These are phyloP conservation scores for Pythium volutum DNA, from an alignment of 352 stramenopile genomes.

Conservation along the genomic window DNA sequence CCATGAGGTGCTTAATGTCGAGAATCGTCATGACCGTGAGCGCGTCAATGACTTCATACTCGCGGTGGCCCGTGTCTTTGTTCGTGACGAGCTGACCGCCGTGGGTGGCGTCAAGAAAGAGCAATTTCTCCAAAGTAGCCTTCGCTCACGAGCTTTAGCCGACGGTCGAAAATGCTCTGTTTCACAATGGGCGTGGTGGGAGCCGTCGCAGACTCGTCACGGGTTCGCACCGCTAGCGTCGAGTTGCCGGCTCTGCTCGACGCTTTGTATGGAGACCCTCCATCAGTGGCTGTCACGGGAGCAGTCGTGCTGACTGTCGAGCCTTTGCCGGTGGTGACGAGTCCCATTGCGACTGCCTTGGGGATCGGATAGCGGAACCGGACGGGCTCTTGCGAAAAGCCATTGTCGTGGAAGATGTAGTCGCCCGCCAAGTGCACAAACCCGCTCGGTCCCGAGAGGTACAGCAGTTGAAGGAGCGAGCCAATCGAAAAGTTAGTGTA, in stretches of 20 bases:
- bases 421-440: constrained; percentile 43
- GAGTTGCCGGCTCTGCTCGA: not conserved
- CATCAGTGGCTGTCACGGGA: not conserved
- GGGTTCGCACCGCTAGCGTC: not conserved
- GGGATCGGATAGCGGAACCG: constrained; percentile 35
- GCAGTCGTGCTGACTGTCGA: not conserved
- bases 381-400: constrained; percentile 32
- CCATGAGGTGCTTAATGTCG: constrained; percentile 54
- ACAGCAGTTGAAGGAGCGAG: constrained; percentile 43
- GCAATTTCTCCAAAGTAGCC: constrained; percentile 31
- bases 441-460: constrained; percentile 48
- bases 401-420: constrained; percentile 45
- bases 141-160: constrained; percentile 33
- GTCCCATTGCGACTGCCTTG: constrained; percentile 36
- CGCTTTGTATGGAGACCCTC: no score
- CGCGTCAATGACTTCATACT: constrained; percentile 44
- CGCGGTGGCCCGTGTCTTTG: constrained; percentile 24
- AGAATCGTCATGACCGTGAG: constrained; percentile 47
- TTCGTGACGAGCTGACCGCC: constrained; percentile 34
- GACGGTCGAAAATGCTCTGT: constrained; percentile 43
- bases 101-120: constrained; percentile 39
- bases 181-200: constrained; percentile 7
- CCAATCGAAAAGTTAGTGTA: constrained; percentile 40
- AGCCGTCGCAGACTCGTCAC: not conserved
- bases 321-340: constrained; percentile 17